Evolutionary conservation across 768 basidiomycete genomes (phyloP).

Genomic region (Goffeauzyma gilvescens): DNA sequence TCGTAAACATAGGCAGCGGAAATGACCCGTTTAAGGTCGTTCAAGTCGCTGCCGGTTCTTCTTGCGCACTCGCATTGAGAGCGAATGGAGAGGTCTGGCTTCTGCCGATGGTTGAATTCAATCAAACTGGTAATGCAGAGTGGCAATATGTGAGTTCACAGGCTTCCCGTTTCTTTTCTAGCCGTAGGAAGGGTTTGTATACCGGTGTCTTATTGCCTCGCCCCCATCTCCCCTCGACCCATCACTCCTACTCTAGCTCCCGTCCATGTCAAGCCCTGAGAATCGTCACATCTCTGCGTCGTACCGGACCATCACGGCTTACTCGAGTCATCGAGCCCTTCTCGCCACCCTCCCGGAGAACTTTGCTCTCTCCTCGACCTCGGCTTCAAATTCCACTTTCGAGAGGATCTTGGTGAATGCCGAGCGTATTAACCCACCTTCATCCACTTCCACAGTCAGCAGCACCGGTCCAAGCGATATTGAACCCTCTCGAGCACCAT

Average conservation of each 20-base stretch:
- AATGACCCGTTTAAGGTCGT: constrained; percentile 38
- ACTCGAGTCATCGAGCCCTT: constrained; percentile 16
- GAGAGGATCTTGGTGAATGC: no score
- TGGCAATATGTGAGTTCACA: constrained; percentile 48
- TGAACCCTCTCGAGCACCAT: constrained; percentile 43
- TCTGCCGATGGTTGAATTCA: constrained; percentile 7
- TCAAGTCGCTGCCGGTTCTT: constrained; percentile 62
- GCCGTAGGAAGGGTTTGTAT: no score
- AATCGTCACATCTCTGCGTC: constrained; percentile 58
- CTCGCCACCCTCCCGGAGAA: no score
- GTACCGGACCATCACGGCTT: constrained; percentile 55
- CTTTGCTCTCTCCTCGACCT: no score
- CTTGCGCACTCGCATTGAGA: constrained; percentile 53
- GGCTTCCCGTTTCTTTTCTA: no score
- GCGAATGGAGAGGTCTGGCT: constrained; percentile 29
- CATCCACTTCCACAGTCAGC: no score
- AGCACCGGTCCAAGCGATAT: no score
- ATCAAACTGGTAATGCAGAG: neutral
- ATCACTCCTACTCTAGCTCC: constrained; percentile 7
- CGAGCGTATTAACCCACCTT: no score
- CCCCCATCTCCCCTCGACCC: no score
- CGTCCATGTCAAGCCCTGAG: constrained; percentile 15
- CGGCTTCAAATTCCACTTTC: no score
- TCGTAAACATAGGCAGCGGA: neutral
- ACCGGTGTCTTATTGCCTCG: no score